Evolutionary conservation across 495 filamentous ascomycete genomes (phyloP).

Genomic region (Talaromyces nanjingensis): DNA sequence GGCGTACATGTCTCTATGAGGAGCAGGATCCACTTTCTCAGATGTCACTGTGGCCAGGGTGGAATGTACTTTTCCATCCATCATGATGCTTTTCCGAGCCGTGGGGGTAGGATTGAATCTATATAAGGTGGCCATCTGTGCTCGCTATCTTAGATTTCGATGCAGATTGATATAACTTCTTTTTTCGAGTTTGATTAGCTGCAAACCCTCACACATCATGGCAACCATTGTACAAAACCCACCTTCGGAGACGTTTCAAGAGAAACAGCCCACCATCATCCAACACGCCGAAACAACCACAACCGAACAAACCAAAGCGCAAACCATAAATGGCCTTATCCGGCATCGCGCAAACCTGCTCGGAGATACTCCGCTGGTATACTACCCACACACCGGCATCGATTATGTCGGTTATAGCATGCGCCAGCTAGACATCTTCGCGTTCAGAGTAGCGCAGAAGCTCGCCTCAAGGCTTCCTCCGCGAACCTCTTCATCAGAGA

Average conservation of each 20-base stretch:
- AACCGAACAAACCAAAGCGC: neutral
- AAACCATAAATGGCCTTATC: conserved; percentile 4
- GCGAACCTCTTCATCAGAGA: conserved; percentile 16
- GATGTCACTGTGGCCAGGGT: neutral
- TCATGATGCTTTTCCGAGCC: conserved; percentile 7
- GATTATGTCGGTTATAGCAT: conserved; percentile 7
- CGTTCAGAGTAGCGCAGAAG: neutral
- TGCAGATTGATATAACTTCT: neutral
- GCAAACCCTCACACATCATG: neutral
- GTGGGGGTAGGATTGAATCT: neutral
- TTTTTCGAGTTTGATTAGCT: neutral
- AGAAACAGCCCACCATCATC: neutral
- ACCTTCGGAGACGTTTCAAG: neutral
- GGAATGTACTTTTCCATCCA: neutral
- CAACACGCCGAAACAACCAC: neutral
- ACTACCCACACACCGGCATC: conserved; percentile 4
- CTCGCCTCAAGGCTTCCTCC: neutral
- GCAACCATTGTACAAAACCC: neutral
- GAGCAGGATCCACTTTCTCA: neutral
- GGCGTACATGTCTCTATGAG: neutral
- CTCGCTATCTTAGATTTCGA: neutral
- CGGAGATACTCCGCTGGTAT: conserved; percentile 1
- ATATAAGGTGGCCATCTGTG: neutral
- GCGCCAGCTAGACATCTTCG: neutral
- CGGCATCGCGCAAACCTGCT: conserved; percentile 3